These are phyloP conservation scores for Tylopilus felleus DNA, from an alignment of 768 basidiomycete species.

Conservation along the genomic window DNA sequence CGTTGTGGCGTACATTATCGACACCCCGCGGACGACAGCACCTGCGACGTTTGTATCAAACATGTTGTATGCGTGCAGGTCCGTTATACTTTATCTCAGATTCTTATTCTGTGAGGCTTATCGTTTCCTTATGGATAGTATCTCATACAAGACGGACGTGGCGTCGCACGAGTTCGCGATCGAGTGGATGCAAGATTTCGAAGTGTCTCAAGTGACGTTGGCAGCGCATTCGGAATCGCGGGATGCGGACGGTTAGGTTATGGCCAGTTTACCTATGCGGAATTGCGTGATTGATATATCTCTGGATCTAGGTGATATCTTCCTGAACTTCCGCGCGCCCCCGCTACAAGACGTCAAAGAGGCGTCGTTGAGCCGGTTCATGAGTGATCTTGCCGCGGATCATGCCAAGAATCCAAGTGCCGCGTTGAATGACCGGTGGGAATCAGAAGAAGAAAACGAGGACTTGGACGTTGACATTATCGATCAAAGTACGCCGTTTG, in stretches of 20 bases:
- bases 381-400: slow-evolving; percentile 79
- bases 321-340: slow-evolving; percentile 79
- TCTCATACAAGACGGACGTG: slow-evolving; percentile 96
- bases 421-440: slow-evolving; percentile 59
- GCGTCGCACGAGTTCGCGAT: slow-evolving; percentile 86
- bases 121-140: slow-evolving; percentile 43
- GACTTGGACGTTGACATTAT: slow-evolving; percentile 54
- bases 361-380: slow-evolving; percentile 72
- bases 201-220: slow-evolving; percentile 87
- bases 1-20: slow-evolving; percentile 94
- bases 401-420: slow-evolving; percentile 58
- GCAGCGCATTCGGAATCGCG: slow-evolving; percentile 62
- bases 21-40: slow-evolving; percentile 90
- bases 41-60: slow-evolving; percentile 99
- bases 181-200: slow-evolving; percentile 99
- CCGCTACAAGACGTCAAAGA: slow-evolving; percentile 63
- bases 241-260: slow-evolving; percentile 81
- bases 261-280: neutral
- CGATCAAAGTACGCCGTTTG: slow-evolving; percentile 58
- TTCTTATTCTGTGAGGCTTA: neutral
- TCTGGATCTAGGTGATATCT: slow-evolving; percentile 72
- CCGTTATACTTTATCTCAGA: slow-evolving; percentile 3
- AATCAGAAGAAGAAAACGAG: slow-evolving; percentile 52
- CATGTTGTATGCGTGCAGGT: slow-evolving; percentile 99
- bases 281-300: slow-evolving; percentile 5